These are phyloP conservation scores for Camelina sativa DNA, from an alignment of 345 rosid species.

Conservation along the genomic window DNA sequence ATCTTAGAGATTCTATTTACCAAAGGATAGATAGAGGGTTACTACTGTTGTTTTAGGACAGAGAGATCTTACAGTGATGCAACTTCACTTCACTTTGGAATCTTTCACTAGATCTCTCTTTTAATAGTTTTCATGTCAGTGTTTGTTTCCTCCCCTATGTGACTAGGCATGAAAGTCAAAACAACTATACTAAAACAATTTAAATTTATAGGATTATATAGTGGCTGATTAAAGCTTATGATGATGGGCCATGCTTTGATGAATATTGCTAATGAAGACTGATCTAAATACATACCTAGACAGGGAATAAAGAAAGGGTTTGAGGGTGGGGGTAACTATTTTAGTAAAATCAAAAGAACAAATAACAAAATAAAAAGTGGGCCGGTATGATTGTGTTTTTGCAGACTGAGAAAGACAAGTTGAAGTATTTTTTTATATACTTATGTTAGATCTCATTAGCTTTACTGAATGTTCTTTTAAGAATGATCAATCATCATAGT, in stretches of 20 bases:
- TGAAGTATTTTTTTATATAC: conserved; percentile 6
- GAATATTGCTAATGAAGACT: conserved; percentile 39
- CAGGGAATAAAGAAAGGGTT: conserved; percentile 18
- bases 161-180: conserved; percentile 42
- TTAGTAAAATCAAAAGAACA: conserved; percentile 24
- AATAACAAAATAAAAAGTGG: conserved; percentile 11
- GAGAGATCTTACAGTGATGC: conserved; percentile 29
- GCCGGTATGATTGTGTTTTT: conserved; percentile 33
- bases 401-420: conserved; percentile 31
- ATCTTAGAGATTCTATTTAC: neutral
- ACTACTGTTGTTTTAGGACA: conserved; percentile 36
- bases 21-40: neutral
- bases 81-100: conserved; percentile 35
- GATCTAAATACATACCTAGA: conserved; percentile 32
- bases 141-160: conserved; percentile 32
- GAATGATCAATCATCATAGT: conserved; percentile 31
- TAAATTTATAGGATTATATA: neutral
- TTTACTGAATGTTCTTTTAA: conserved; percentile 32
- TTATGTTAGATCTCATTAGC: conserved; percentile 34
- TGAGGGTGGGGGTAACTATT: conserved; percentile 29
- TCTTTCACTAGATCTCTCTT: conserved; percentile 39
- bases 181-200: conserved; percentile 9
- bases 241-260: conserved; percentile 27
- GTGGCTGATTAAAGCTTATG: conserved; percentile 17
- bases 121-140: conserved; percentile 36